Base-by-base conservation (phyloP, 2,329 filamentous ascomycete species). In the Lachnellula arida region DNA sequence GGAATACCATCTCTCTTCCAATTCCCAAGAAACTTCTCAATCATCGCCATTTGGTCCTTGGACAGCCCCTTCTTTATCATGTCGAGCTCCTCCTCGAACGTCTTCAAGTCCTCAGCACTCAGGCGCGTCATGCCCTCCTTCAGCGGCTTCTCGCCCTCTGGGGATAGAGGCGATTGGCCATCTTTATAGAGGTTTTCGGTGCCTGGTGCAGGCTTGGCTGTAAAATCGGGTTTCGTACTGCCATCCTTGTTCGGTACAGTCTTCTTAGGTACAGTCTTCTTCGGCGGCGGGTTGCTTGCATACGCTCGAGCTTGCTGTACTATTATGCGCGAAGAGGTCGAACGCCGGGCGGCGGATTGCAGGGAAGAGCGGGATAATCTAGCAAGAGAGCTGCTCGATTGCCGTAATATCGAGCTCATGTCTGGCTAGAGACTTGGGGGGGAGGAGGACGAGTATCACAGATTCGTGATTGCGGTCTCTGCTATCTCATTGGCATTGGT, bases 1-100 rank as follows among this genome's bases (percentile, higher is more conserved):
- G 90, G 89, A 15, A 91, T 81, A 9, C 91, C 91, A 43, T 85
- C 78, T 58, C 78, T 77, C 73, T 85, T 83, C 58, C 93, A 78
- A 28, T 79, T 75, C 58, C 80, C 74, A n/a, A 88, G 73, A 8
- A 85, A 77, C 48, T 81, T 77, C 56, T 84, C 78, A 56, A 91
- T 71, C 22, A 79, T 74, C 50, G 81, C 72, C 40, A 77, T 76
- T 71, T 89, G 84, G n/a, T 78, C 77, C 53, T 78, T 75, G 7
- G 87, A 86, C 55, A 90, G 72, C 50, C 76, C 77, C 58, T 78
- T 75, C 62, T 81, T 81, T 57, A 88, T 72, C 58, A 77, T 76
- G 2, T 70, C 67, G 43, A 89, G 78, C 32, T 84, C 71, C 53
- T 79, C 74, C 57, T 85, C 75, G 48, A 93, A 70, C 48, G 78